Evolutionary conservation across 2,329 filamentous ascomycete species (phyloP).

Genomic region (Epichloe hybrida): DNA sequence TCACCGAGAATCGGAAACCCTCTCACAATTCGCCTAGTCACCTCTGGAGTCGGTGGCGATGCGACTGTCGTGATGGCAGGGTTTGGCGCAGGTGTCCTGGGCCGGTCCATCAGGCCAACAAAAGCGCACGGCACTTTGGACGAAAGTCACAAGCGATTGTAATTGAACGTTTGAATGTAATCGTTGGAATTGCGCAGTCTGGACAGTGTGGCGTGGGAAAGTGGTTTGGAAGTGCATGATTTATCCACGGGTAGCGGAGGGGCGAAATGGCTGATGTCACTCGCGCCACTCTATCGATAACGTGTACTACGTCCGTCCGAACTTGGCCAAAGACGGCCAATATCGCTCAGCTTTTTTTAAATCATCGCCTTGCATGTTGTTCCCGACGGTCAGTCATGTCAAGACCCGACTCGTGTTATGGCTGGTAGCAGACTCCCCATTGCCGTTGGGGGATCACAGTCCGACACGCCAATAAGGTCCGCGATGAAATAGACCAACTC

Average conservation of each 20-base stretch:
- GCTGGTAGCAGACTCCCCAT: no score
- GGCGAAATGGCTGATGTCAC: not conserved
- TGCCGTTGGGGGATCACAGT: no score
- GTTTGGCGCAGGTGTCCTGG: constrained; percentile 27
- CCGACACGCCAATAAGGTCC: not conserved
- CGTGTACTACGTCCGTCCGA: no score
- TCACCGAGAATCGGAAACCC: constrained; percentile 11
- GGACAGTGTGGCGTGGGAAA: not conserved
- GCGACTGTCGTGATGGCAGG: constrained; percentile 14
- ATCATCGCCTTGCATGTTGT: no score
- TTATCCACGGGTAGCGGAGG: not conserved
- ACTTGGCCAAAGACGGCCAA: no score
- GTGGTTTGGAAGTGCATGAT: not conserved
- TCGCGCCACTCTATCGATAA: not conserved
- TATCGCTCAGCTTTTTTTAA: no score
- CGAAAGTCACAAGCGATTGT: not conserved
- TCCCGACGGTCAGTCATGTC: no score
- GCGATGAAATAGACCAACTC: not conserved
- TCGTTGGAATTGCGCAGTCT: not conserved
- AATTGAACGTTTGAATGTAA: not conserved
- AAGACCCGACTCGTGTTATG: no score
- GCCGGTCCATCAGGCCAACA: constrained; percentile 28
- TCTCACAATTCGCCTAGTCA: constrained; percentile 38
- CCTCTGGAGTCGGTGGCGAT: constrained; percentile 40
- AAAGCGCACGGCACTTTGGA: not conserved